A percentile compares a stretch with the other conserved stretches of the same genome.
phyloP scores from a whole-genome alignment of 441 rosid species.

The Populus hybrid region DNA sequence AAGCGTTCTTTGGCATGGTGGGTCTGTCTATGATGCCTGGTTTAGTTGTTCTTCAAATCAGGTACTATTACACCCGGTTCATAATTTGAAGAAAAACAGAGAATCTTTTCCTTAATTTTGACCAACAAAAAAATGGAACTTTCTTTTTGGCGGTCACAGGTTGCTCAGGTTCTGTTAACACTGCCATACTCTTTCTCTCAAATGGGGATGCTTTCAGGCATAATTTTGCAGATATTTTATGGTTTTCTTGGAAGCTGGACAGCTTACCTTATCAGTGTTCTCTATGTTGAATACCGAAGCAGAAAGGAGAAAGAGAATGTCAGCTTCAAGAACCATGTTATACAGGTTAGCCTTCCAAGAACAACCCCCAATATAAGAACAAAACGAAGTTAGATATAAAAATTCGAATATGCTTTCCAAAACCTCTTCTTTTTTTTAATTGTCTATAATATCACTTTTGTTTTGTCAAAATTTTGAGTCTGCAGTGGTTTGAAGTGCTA shows the following conservation, averaged over 20 bases:
- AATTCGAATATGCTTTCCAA: not conserved
- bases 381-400: not conserved
- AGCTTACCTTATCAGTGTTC: slow-evolving; percentile 93
- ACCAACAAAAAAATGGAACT: not conserved
- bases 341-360: slow-evolving; percentile 50
- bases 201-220: slow-evolving; percentile 85
- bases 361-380: not conserved
- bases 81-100: not conserved
- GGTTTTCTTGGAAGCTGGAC: slow-evolving; percentile 96
- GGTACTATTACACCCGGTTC: slow-evolving; percentile 25
- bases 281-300: slow-evolving; percentile 80
- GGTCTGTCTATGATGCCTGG: slow-evolving; percentile 98
- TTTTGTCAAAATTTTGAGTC: not conserved
- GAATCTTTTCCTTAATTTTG: not conserved
- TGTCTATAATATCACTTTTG: not conserved
- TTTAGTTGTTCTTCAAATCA: slow-evolving; percentile 96
- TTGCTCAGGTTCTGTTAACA: slow-evolving; percentile 89
- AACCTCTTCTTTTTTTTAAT: not conserved
- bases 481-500: slow-evolving; percentile 96
- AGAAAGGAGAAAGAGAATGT: slow-evolving; percentile 90
- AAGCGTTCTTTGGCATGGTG: slow-evolving; percentile 90
- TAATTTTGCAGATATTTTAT: slow-evolving; percentile 76
- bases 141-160: slow-evolving; percentile 34
- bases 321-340: slow-evolving; percentile 93
- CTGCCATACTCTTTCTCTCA: slow-evolving; percentile 97